These are phyloP conservation scores for Aspergillus egyptiacus DNA, from an alignment of 495 filamentous ascomycete genomes.

Conservation along the genomic window DNA sequence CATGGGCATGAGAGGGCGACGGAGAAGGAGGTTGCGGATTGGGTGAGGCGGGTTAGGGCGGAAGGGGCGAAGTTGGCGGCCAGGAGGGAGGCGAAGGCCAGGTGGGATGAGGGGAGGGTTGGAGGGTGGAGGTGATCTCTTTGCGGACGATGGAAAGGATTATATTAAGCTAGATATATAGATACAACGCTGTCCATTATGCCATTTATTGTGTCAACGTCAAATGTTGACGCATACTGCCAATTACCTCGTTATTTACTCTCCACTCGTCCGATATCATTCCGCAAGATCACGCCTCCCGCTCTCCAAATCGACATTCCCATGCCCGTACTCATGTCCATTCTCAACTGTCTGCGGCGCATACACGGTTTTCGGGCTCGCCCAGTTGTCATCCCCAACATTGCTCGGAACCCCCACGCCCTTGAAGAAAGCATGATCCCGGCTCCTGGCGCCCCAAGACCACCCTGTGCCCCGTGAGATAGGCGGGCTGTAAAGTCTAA, in stretches of 20 bases:
- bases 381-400: conserved; percentile 34
- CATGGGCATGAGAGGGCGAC: conserved; percentile 43
- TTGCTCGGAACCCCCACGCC: conserved; percentile 52
- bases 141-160: no score
- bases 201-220: not conserved
- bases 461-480: conserved; percentile 54
- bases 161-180: not conserved
- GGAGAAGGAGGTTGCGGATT: conserved; percentile 77
- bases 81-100: conserved; percentile 71
- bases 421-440: conserved; percentile 49
- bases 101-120: conserved; percentile 93
- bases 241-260: not conserved
- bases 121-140: conserved; percentile 75
- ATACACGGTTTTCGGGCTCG: not conserved
- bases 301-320: conserved; percentile 17
- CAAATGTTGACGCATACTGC: not conserved
- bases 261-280: not conserved
- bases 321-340: not conserved
- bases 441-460: conserved; percentile 44
- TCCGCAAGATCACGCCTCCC: conserved; percentile 14
- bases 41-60: conserved; percentile 72
- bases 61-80: conserved; percentile 69
- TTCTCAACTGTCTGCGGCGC: not conserved
- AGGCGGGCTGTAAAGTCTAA: conserved; percentile 64
- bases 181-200: not conserved